Percentiles rank a stretch among this genome's conserved stretches.
Evolutionary conservation across 305 asterid genomes (phyloP).

Genomic region (Plantago lanceolata): DNA sequence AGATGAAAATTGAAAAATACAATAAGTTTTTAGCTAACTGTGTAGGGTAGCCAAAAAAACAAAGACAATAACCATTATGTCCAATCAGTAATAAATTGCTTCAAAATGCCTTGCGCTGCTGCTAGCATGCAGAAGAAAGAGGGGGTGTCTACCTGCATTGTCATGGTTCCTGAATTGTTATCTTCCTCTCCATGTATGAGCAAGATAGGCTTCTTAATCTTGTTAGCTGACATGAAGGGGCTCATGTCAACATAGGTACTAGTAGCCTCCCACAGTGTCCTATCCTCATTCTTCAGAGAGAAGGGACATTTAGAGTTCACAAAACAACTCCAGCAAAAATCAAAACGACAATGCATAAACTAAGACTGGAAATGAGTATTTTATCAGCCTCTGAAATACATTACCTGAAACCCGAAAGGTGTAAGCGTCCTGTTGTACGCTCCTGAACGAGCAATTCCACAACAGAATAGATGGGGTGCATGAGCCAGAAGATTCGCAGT

Average conservation of each 20-base stretch:
- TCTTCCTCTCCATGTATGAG: constrained; percentile 98
- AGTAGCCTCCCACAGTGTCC: constrained; percentile 98
- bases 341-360: constrained; percentile 2
- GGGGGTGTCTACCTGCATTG: constrained; percentile 69
- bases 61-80: not conserved
- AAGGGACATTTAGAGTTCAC: constrained; percentile 14
- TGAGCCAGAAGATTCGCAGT: constrained; percentile 96
- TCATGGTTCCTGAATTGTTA: constrained; percentile 91
- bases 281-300: constrained; percentile 66
- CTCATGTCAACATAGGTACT: constrained; percentile 79
- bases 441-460: constrained; percentile 98
- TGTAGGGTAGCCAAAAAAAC: not conserved
- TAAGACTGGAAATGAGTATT: not conserved
- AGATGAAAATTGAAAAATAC: too few relatives aligned
- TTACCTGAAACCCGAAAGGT: constrained; percentile 98
- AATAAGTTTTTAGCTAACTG: not conserved
- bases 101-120: not conserved
- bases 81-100: not conserved
- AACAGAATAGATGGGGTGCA: constrained; percentile 91
- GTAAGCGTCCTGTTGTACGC: constrained; percentile 97
- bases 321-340: constrained; percentile 6
- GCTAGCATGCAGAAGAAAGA: constrained; percentile 17
- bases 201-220: constrained; percentile 92
- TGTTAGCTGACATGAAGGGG: constrained; percentile 88
- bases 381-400: constrained; percentile 13